A percentile compares a stretch with the other conserved stretches of the same genome.
phyloP scores from a whole-genome alignment of 1,284 basidiomycete genomes.

The Sporisorium iseilematis-ciliati region DNA sequence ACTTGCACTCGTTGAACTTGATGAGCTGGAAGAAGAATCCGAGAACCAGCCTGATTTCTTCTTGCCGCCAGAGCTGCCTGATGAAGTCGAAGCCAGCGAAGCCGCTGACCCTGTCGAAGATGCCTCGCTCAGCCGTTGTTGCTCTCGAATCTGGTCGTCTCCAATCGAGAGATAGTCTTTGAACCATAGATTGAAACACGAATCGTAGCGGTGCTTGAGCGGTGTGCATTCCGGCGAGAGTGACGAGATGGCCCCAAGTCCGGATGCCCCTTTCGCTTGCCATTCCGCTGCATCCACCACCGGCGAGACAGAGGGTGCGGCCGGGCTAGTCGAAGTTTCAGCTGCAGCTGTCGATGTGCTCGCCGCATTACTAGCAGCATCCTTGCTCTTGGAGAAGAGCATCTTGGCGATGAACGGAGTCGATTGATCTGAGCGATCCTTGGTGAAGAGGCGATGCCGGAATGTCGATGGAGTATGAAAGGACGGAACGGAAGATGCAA shows the following conservation, averaged over 20 bases:
- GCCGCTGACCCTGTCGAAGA: constrained; percentile 9
- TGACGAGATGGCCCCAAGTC: constrained; percentile 63
- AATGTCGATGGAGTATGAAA: background rate
- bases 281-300: constrained; percentile 17
- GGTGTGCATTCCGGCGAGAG: constrained; percentile 86
- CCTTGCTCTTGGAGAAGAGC: constrained; percentile 30
- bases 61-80: constrained; percentile 13
- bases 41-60: constrained; percentile 44
- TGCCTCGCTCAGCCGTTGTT: constrained; percentile 71
- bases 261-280: constrained; percentile 37
- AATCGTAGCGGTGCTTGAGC: constrained; percentile 87
- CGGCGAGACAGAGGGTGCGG: background rate
- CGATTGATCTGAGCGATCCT: background rate
- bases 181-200: constrained; percentile 96
- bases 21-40: constrained; percentile 22
- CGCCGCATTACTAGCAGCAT: constrained; percentile 10
- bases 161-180: constrained; percentile 80
- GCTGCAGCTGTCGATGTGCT: constrained; percentile 16
- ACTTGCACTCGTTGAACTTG: constrained; percentile 15
- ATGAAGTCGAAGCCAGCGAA: background rate
- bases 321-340: constrained; percentile 7
- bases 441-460: background rate
- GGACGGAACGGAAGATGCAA: background rate
- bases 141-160: constrained; percentile 60
- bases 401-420: background rate